A percentile compares a stretch with the other conserved stretches of the same genome.
Evolutionary conservation across 2,329 filamentous ascomycete species (phyloP).

Genomic region (Fusarium marasasianum): DNA sequence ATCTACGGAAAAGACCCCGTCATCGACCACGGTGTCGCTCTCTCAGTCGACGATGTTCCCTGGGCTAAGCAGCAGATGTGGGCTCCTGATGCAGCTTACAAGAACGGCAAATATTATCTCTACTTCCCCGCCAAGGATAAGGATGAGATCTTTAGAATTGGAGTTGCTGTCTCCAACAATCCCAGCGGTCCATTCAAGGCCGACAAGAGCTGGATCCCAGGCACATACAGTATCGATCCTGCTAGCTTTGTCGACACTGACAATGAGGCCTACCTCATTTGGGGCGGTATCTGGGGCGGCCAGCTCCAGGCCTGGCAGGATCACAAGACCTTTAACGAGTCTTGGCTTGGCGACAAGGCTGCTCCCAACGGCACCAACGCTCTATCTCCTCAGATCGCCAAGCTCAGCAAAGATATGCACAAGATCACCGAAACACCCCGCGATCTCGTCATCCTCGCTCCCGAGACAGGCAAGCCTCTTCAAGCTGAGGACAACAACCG

Average conservation of each 20-base stretch:
- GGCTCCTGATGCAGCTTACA: constrained; percentile 17
- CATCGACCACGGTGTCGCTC: neutral
- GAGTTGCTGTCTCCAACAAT: constrained; percentile 10
- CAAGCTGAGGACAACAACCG: constrained; percentile 1
- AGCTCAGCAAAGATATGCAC: constrained; percentile 17
- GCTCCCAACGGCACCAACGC: constrained; percentile 12
- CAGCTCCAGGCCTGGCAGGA: constrained; percentile 20
- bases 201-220: constrained; percentile 18
- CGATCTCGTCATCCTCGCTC: constrained; percentile 6
- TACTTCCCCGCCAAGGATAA: constrained; percentile 25
- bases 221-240: constrained; percentile 13
- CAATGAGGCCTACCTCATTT: neutral
- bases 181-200: constrained; percentile 11
- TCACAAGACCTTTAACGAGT: constrained; percentile 8
- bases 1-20: constrained; percentile 10
- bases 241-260: constrained; percentile 8
- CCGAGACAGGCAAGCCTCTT: constrained; percentile 12
- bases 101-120: constrained; percentile 25
- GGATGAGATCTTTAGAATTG: constrained; percentile 15
- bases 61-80: constrained; percentile 17
- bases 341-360: neutral
- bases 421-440: constrained; percentile 14
- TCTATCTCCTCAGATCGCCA: constrained; percentile 6
- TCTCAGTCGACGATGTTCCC: constrained; percentile 1
- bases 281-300: constrained; percentile 10